phyloP scores from a whole-genome alignment of 2,329 filamentous ascomycete species.

The Cordyceps pruinosa region DNA sequence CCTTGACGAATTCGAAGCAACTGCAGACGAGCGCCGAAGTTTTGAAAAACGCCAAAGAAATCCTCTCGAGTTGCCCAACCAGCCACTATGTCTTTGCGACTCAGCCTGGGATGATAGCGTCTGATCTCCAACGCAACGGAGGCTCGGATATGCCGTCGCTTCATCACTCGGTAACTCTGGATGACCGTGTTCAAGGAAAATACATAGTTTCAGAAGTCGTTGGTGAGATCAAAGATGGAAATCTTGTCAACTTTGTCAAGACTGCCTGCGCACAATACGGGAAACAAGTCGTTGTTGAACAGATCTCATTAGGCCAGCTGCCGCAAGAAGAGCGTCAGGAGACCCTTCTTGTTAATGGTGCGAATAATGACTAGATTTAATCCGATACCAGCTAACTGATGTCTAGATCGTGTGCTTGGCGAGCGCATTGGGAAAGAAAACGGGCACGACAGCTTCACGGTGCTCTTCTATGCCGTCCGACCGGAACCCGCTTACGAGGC shows the following conservation, averaged over 20 bases:
- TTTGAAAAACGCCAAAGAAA: constrained; percentile 34
- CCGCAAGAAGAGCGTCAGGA: constrained; percentile 35
- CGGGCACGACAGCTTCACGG: constrained; percentile 53
- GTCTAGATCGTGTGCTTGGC: constrained; percentile 46
- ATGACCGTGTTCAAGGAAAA: constrained; percentile 29
- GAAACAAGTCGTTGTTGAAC: constrained; percentile 32
- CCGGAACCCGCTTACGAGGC: constrained; percentile 54
- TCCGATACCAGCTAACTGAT: constrained; percentile 9
- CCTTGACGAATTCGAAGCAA: constrained; percentile 30
- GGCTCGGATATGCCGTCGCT: constrained; percentile 49
- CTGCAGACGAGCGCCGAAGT: constrained; percentile 44
- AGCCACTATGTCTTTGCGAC: constrained; percentile 70
- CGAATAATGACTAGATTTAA: constrained; percentile 12
- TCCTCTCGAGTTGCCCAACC: constrained; percentile 64
- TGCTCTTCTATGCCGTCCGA: constrained; percentile 67
- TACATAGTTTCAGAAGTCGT: constrained; percentile 53
- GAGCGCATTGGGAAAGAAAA: constrained; percentile 36
- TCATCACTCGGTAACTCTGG: constrained; percentile 32
- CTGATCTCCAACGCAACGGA: constrained; percentile 53
- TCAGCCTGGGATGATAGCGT: constrained; percentile 65
- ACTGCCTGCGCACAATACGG: constrained; percentile 37
- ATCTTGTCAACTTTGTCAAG: constrained; percentile 38
- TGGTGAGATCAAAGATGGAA: constrained; percentile 37
- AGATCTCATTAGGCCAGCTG: constrained; percentile 36
- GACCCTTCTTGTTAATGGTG: constrained; percentile 43